Evolutionary conservation across 2,329 filamentous ascomycete genomes (phyloP).

Genomic region (Pseudocercospora ulei): DNA sequence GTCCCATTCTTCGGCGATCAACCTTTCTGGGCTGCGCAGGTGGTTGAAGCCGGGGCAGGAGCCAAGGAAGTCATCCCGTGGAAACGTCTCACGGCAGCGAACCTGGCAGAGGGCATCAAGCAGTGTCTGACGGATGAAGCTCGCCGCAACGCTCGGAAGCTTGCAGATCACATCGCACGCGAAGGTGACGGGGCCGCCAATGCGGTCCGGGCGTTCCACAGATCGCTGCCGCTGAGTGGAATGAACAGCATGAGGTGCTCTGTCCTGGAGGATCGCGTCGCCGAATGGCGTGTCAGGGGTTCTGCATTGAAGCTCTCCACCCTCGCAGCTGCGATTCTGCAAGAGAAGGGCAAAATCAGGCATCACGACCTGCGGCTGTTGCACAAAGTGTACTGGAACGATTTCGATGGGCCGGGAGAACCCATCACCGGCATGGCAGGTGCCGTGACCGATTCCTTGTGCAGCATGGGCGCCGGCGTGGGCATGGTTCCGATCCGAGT

Average conservation of each 20-base stretch:
- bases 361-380: slow-evolving; percentile 57
- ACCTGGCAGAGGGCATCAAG: slow-evolving; percentile 59
- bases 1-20: slow-evolving; percentile 75
- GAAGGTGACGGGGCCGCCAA: slow-evolving; percentile 61
- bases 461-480: slow-evolving; percentile 53
- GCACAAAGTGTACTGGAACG: slow-evolving; percentile 58
- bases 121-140: slow-evolving; percentile 56
- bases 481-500: slow-evolving; percentile 55
- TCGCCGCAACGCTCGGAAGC: slow-evolving; percentile 47
- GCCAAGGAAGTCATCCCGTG: slow-evolving; percentile 56
- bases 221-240: slow-evolving; percentile 45
- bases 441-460: slow-evolving; percentile 51
- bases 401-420: slow-evolving; percentile 66
- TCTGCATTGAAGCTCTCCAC: slow-evolving; percentile 53
- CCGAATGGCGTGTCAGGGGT: slow-evolving; percentile 56
- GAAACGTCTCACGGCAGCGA: slow-evolving; percentile 55
- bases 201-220: slow-evolving; percentile 58
- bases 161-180: slow-evolving; percentile 54
- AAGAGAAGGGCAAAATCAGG: slow-evolving; percentile 51
- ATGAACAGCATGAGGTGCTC: slow-evolving; percentile 53
- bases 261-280: slow-evolving; percentile 53
- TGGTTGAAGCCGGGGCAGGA: slow-evolving; percentile 54
- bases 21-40: slow-evolving; percentile 66
- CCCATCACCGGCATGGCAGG: slow-evolving; percentile 58
- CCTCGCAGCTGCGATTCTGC: slow-evolving; percentile 56